Percentiles rank a stretch among this genome's conserved stretches.
phyloP scores from a whole-genome alignment of 78 protist species.

The Guillardia theta region DNA sequence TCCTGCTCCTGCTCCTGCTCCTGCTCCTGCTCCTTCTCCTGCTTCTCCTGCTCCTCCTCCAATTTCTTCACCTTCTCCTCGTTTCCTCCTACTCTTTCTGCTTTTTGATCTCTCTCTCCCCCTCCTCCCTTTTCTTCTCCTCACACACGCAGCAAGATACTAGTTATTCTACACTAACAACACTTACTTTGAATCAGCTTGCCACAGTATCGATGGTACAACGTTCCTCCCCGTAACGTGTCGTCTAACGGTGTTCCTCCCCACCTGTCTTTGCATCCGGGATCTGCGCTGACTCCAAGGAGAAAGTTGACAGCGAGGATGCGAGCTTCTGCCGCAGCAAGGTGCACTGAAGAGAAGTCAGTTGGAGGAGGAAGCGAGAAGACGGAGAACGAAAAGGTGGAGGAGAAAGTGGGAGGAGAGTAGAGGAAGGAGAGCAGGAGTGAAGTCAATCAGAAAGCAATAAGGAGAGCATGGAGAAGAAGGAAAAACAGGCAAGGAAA shows the following conservation, averaged over 20 bases:
- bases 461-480: neutral
- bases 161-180: too few relatives aligned
- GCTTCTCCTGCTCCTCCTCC: too few relatives aligned
- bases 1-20: neutral
- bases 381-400: neutral
- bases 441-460: too few relatives aligned
- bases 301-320: neutral
- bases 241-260: neutral
- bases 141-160: too few relatives aligned
- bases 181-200: too few relatives aligned
- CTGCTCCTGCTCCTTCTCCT: too few relatives aligned
- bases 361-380: neutral
- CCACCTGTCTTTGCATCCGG: neutral
- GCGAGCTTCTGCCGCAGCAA: constrained; percentile 24
- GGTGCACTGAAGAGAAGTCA: neutral
- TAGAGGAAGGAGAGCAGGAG: neutral
- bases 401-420: neutral
- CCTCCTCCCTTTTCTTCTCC: too few relatives aligned
- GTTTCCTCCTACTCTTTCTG: too few relatives aligned
- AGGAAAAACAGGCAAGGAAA: neutral
- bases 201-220: neutral
- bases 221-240: neutral
- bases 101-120: too few relatives aligned
- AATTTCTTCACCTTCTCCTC: too few relatives aligned
- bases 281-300: neutral